A percentile compares a stretch with the other conserved stretches of the same genome.
These are phyloP conservation scores for Blumeriella jaapii DNA, from an alignment of 2,329 filamentous ascomycete species.

Conservation along the genomic window DNA sequence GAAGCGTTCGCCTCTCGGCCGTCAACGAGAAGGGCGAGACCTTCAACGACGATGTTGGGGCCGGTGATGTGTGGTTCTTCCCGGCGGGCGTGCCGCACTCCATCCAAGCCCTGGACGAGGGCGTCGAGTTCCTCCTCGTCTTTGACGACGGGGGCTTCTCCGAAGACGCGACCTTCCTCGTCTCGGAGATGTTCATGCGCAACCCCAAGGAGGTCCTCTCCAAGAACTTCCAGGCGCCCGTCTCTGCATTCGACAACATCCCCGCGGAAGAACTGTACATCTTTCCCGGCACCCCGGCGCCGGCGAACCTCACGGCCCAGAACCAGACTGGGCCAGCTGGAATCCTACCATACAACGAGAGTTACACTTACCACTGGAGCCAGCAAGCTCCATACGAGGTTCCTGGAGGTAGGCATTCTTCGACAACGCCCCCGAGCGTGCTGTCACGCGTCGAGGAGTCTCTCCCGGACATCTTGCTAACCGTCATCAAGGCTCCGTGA, in stretches of 20 bases:
- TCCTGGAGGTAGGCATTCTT: slow-evolving; percentile 34
- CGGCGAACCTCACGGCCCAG: slow-evolving; percentile 33
- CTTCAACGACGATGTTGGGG: slow-evolving; percentile 37
- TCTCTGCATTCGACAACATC: slow-evolving; percentile 36
- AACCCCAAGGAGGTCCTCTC: slow-evolving; percentile 36
- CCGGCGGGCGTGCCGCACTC: slow-evolving; percentile 38
- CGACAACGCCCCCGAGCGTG: too few species aligned
- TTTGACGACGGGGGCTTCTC: slow-evolving; percentile 48
- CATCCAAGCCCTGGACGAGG: slow-evolving; percentile 42
- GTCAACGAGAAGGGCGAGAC: slow-evolving; percentile 40
- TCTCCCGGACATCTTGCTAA: too few species aligned
- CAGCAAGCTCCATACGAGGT: slow-evolving; percentile 33
- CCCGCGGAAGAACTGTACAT: slow-evolving; percentile 34
- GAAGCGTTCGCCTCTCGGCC: slow-evolving; percentile 38
- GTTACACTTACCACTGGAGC: slow-evolving; percentile 41
- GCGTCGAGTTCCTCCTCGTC: slow-evolving; percentile 47
- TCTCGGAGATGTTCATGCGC: slow-evolving; percentile 25
- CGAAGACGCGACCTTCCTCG: slow-evolving; percentile 47
- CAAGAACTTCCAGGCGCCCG: slow-evolving; percentile 40
- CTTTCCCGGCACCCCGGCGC: slow-evolving; percentile 39
- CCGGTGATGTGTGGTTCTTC: slow-evolving; percentile 43
- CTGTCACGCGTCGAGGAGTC: too few species aligned
- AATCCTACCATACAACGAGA: slow-evolving; percentile 28
- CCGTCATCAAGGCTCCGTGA: too few species aligned
- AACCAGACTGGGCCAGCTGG: slow-evolving; percentile 36